Evolutionary conservation across 140 eudicot genomes (phyloP), one percentile per base, ranked within the genome.

Genomic region (Stevia rebaudiana): DNA sequence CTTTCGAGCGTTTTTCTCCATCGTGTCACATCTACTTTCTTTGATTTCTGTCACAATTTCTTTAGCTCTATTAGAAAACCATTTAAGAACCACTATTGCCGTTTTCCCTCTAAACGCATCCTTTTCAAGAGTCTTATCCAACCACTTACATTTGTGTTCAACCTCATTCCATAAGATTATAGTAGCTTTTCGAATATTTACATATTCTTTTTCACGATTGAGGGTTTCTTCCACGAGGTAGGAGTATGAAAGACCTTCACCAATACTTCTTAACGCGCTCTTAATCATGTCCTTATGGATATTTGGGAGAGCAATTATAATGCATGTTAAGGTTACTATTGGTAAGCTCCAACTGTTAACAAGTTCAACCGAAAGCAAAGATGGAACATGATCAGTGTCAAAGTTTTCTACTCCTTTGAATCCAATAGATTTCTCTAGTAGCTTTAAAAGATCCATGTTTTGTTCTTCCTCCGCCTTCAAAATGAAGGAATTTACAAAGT

Each of bases 351-450:
- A 77, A 10, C 44, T 58, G 23, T 61, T 71, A 54, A 37, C 72
- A 76, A 18, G 22, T 40, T 54, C 31, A 25, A 5, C 19, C 5
- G 43, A 23, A 57, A 37, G 58, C 0, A 76, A 60, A 17, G 57
- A n/a, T 19, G 35, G 65, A 63, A 76, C 49, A 13, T 56, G 58
- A 28, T 56, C 50, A 0, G 15, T 36, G 44, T 76, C 73, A 57
- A 76, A 64, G n/a, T 47, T 57, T 9, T 39, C 17, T 49, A 81
- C 70, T 30, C 87, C 80, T 5, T 67, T 19, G 40, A 81, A 74
- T 24, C 65, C 65, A 0, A 19, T 11, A 18, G 67, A 70, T n/a
- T 70, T 70, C 24, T 19, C 8, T 4, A 78, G 54, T 53, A 78
- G 76, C 55, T 48, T 6, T 24, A 59, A 8, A 6, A 61, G 44